These are phyloP conservation scores for Pichia inconspicua DNA, from an alignment of 1,139 yeast species.

Conservation along the genomic window DNA sequence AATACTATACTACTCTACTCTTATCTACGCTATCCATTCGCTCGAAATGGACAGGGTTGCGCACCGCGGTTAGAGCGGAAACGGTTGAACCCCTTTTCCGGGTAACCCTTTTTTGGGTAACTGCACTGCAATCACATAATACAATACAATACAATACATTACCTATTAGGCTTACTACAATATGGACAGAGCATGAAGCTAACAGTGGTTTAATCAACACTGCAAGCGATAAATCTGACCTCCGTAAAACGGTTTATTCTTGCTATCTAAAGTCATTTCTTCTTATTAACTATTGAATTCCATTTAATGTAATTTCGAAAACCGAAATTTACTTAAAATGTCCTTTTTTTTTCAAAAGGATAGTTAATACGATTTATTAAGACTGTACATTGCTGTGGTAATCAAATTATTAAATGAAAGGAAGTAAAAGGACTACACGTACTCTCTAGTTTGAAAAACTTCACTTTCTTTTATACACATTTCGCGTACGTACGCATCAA, in stretches of 20 bases:
- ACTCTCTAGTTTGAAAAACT: no score
- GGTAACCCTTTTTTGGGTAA: no score
- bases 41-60: no score
- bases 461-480: no score
- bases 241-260: background rate
- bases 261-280: background rate
- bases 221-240: constrained; percentile 22
- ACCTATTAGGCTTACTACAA: background rate
- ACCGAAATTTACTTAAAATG: background rate
- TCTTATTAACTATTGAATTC: no score
- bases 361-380: background rate
- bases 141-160: no score
- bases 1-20: no score
- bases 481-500: no score
- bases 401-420: constrained; percentile 16
- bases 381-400: constrained; percentile 12
- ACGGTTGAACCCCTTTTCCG: no score
- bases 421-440: background rate
- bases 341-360: background rate
- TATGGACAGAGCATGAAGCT: constrained; percentile 29
- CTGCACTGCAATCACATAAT: no score
- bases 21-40: no score
- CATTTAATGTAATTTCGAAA: background rate
- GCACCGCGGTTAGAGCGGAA: no score
- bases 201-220: background rate